phyloP scores from a whole-genome alignment of 116 monocot species.

The Cymodocea nodosa region DNA sequence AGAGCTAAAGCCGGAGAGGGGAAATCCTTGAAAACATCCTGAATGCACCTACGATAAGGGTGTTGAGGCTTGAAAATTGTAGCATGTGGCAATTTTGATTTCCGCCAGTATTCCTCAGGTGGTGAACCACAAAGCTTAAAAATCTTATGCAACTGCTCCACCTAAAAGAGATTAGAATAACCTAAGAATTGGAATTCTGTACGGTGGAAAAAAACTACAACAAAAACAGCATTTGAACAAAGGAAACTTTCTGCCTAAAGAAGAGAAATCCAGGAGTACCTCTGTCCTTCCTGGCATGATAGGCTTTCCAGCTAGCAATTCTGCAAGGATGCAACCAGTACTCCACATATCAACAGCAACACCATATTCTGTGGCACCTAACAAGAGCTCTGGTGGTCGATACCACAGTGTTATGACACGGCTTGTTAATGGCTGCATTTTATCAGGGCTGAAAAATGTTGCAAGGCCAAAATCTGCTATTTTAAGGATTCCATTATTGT shows the following conservation, averaged over 20 bases:
- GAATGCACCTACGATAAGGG: conserved; percentile 26
- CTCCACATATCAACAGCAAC: conserved; percentile 87
- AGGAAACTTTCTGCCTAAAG: background rate
- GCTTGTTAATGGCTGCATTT: conserved; percentile 61
- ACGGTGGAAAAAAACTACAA: background rate
- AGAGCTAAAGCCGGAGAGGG: conserved; percentile 33
- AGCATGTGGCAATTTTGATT: conserved; percentile 42
- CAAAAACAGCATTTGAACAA: no score
- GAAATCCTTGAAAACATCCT: conserved; percentile 34
- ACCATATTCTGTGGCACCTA: conserved; percentile 81
- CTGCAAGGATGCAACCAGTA: conserved; percentile 81
- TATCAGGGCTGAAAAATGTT: conserved; percentile 47
- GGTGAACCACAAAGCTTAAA: conserved; percentile 62
- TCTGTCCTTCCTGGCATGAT: conserved; percentile 96
- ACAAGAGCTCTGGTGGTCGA: conserved; percentile 84
- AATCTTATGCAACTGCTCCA: conserved; percentile 53
- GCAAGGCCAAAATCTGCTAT: conserved; percentile 91
- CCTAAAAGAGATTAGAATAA: conserved; percentile 13
- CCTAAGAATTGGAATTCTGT: background rate
- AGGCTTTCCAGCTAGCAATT: conserved; percentile 79
- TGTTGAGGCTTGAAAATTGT: conserved; percentile 48
- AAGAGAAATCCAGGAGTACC: conserved; percentile 23
- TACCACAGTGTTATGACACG: conserved; percentile 97
- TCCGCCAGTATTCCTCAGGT: conserved; percentile 41
- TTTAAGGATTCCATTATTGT: conserved; percentile 61